Evolutionary conservation across 345 rosid genomes (phyloP).

Genomic region (Pistacia atlantica): DNA sequence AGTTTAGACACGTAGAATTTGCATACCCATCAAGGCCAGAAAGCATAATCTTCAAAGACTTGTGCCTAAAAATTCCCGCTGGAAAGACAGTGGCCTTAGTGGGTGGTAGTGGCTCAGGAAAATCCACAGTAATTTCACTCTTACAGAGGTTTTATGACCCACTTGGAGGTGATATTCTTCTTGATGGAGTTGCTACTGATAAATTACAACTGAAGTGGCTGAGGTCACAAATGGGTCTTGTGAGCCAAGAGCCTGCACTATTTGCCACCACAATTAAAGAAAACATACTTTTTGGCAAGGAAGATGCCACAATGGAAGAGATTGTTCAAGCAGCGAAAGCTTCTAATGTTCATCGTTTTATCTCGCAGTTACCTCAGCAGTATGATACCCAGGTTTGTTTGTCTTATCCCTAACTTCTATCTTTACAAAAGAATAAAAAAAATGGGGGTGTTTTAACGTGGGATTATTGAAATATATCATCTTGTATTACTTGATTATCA

Average conservation of each 20-base stretch:
- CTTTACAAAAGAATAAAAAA: too few species aligned
- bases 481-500: too few species aligned
- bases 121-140: slow-evolving; percentile 75
- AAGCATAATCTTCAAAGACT: slow-evolving; percentile 47
- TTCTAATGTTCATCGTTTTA: too few species aligned
- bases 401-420: neutral
- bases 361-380: too few species aligned
- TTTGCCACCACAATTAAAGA: too few species aligned
- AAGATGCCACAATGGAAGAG: too few species aligned
- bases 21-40: slow-evolving; percentile 80
- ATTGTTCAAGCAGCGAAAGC: too few species aligned
- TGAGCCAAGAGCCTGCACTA: too few species aligned
- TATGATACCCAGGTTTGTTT: neutral
- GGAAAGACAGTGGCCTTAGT: slow-evolving; percentile 81
- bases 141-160: slow-evolving; percentile 84
- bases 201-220: slow-evolving; percentile 1
- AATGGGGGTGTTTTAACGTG: too few species aligned
- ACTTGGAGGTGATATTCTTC: slow-evolving; percentile 54
- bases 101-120: slow-evolving; percentile 88
- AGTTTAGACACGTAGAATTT: slow-evolving; percentile 57
- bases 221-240: too few species aligned
- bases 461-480: too few species aligned
- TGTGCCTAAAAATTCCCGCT: slow-evolving; percentile 53
- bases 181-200: slow-evolving; percentile 59
- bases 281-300: too few species aligned